Base-by-base conservation (phyloP, 495 filamentous ascomycete species). In the Penicillium longicatenatum region DNA sequence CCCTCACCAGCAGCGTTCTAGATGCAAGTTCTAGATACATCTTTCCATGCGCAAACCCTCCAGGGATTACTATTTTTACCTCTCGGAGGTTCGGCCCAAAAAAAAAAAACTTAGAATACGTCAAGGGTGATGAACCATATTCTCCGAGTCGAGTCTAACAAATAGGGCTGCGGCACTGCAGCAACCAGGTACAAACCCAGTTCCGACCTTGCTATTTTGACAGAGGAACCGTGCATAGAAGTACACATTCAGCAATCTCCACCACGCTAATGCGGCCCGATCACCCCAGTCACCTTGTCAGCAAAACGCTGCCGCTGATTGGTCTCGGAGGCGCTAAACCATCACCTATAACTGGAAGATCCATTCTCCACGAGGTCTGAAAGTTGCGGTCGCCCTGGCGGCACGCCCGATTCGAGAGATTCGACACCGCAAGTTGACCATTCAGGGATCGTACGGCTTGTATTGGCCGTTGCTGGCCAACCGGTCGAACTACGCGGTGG, bases 251-350 rank as follows among this genome's bases (percentile, higher is more conserved):
- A 14, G 21, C 44, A n/a, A 33, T 43, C 41, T 22, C 54, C 54
- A 58, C 57, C 48, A 30, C 64, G 62, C 67, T 70, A 70, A 70
- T 70, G 67, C 67, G 50, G 67, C 35, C 60, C 52, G 41, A 46
- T 70, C 67, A 70, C 66, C 52, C 31, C 57, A 58, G 43, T 67
- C 61, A 70, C 64, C 57, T 44, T 37, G 44, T 33, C 46, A 35
- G 42, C 55, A 50, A 33, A 39, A 49, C 16, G 17, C 22, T 35
- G 10, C 47, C 14, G 41, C 50, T 67, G 59, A 69, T 69, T 67
- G 61, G 64, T 16, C 46, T 51, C 12, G 45, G 19, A 29, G 58
- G 66, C 64, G 66, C 66, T 65, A 67, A 61, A 47, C 44, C 64
- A 52, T 67, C 64, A 67, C 64, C 56, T 33, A 17, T 64, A 43